Percentiles rank a stretch among this genome's conserved stretches.
Conservation (phyloP, 805 yeast genomes). For the Sugiyamaella smithiae region DNA sequence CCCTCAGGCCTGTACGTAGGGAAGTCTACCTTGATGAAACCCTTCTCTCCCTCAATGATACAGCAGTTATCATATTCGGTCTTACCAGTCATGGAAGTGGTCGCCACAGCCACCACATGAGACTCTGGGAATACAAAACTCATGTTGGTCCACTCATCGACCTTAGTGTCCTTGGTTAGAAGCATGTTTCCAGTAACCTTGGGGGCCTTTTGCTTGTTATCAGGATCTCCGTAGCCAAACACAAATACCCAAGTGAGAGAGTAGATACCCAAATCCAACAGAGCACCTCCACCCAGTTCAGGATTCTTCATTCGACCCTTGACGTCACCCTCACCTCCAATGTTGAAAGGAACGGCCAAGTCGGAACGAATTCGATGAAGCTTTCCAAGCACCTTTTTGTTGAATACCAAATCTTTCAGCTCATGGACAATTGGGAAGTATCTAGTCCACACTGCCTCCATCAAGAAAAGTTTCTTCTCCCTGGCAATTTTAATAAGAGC, state of each 20-base stretch:
- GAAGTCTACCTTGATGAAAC: conserved; percentile 23
- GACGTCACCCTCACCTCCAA: conserved; percentile 8
- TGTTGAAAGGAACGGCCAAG: conserved; percentile 16
- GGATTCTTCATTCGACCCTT: conserved; percentile 43
- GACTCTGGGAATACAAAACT: conserved; percentile 17
- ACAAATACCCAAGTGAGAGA: conserved; percentile 40
- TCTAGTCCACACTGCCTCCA: conserved; percentile 50
- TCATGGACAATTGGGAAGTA: conserved; percentile 44
- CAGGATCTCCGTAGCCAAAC: conserved; percentile 20
- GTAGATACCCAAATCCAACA: conserved; percentile 56
- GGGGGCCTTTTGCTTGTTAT: conserved; percentile 16
- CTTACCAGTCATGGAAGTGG: conserved; percentile 11
- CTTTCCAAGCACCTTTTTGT: conserved; percentile 46
- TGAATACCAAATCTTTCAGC: conserved; percentile 38
- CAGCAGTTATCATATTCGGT: conserved; percentile 14
- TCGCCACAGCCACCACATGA: conserved; percentile 16
- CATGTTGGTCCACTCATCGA: conserved; percentile 19
- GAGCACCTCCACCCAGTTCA: conserved; percentile 53
- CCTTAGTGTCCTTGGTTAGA: conserved; percentile 16
- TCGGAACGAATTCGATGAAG: conserved; percentile 45
- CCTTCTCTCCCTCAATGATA: conserved; percentile 24
- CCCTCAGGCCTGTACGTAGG: conserved; percentile 24
- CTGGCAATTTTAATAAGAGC: conserved; percentile 45
- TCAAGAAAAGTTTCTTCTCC: conserved; percentile 43
- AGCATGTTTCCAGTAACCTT: conserved; percentile 13